phyloP scores from a whole-genome alignment of 1,284 basidiomycete genomes.

The Irpex rosettiformis region DNA sequence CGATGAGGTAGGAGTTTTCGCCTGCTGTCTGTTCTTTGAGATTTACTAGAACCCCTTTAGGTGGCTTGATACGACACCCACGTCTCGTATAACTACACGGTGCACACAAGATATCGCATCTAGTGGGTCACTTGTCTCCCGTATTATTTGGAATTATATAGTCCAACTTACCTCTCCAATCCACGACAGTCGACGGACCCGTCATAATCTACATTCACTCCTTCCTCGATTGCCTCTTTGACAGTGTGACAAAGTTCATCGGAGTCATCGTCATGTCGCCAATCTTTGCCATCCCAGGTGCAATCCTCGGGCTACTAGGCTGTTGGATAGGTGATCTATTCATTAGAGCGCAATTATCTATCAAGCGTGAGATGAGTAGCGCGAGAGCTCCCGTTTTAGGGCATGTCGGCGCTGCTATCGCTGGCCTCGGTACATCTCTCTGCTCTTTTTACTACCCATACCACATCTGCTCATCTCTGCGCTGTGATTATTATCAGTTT shows the following conservation, averaged over 20 bases:
- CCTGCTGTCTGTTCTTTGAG: neutral
- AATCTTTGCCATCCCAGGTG: conserved; percentile 32
- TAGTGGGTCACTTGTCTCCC: conserved; percentile 20
- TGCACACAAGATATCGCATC: conserved; percentile 52
- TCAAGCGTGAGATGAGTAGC: conserved; percentile 70
- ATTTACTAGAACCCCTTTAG: neutral
- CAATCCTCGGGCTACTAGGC: conserved; percentile 38
- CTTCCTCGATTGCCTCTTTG: conserved; percentile 10
- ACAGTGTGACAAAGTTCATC: conserved; percentile 27
- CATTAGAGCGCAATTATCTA: conserved; percentile 68
- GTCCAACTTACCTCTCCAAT: conserved; percentile 34
- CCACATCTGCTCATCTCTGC: too few species aligned
- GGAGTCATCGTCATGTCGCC: conserved; percentile 43
- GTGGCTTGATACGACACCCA: conserved; percentile 42
- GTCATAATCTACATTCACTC: conserved; percentile 16
- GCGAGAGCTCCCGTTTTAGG: conserved; percentile 60
- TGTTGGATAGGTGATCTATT: conserved; percentile 43
- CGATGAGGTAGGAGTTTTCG: conserved; percentile 33
- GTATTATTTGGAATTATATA: conserved; percentile 23
- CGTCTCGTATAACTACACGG: conserved; percentile 48
- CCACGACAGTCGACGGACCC: too few species aligned
- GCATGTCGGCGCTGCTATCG: conserved; percentile 63
- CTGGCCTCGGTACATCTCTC: conserved; percentile 50
- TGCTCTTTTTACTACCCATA: neutral
- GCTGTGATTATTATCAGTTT: conserved; percentile 34